Evolutionary conservation across 73 alveolate genomes (phyloP).

Genomic region (Breviolum minutum): DNA sequence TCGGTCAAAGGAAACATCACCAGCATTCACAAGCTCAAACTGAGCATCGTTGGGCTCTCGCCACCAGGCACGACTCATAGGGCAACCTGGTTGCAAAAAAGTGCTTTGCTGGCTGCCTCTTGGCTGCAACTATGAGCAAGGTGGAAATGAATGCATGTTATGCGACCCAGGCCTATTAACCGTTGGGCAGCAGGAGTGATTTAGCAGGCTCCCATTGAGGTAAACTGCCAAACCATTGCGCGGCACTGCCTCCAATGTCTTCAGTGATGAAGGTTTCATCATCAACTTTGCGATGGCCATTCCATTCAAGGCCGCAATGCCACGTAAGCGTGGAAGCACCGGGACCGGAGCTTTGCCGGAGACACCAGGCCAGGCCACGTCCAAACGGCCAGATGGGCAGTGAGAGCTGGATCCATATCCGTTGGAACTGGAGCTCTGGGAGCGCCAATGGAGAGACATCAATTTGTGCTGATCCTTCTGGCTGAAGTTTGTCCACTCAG

Average conservation of each 20-base stretch:
- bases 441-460: constrained; percentile 69
- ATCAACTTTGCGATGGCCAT: constrained; percentile 63
- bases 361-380: neutral
- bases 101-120: neutral
- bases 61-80: constrained; percentile 63
- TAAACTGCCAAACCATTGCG: constrained; percentile 80
- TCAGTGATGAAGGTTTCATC: constrained; percentile 51
- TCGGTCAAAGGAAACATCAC: too few species aligned
- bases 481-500: constrained; percentile 1
- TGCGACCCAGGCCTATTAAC: constrained; percentile 48
- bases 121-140: neutral
- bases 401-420: too few species aligned
- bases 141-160: neutral
- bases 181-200: constrained; percentile 81
- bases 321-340: constrained; percentile 33
- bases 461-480: constrained; percentile 7
- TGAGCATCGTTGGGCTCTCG: constrained; percentile 8
- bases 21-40: neutral
- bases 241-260: constrained; percentile 82
- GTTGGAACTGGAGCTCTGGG: neutral
- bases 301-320: constrained; percentile 81
- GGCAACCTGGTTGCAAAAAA: constrained; percentile 35
- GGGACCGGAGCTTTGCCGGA: neutral
- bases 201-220: constrained; percentile 52
- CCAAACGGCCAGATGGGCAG: neutral